phyloP scores from a whole-genome alignment of 1,139 yeast species.

The Saccharomyces hybrid region DNA sequence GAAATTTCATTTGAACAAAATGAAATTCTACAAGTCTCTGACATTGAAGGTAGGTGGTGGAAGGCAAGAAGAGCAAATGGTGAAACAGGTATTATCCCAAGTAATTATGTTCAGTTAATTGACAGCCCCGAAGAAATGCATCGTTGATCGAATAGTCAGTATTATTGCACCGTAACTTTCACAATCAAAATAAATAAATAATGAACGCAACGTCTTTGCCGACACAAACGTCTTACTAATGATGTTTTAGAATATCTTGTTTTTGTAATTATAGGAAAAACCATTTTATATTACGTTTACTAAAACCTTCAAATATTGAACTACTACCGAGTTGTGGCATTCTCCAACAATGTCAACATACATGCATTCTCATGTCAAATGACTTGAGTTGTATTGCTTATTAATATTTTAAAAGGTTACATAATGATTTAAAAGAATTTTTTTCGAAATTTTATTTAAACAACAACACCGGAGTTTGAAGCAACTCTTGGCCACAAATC shows the following conservation, averaged over 20 bases:
- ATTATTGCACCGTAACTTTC: no score
- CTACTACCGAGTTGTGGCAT: no score
- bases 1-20: slow-evolving; percentile 88
- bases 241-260: no score
- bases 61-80: slow-evolving; percentile 87
- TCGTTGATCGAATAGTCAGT: not conserved
- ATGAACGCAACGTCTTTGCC: no score
- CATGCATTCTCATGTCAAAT: not conserved
- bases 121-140: slow-evolving; percentile 20
- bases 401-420: slow-evolving; percentile 4
- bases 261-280: not conserved
- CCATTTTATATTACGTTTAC: not conserved
- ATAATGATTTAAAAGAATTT: slow-evolving; percentile 1
- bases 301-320: no score
- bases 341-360: not conserved
- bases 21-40: slow-evolving; percentile 84
- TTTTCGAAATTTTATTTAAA: slow-evolving; percentile 41
- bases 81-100: slow-evolving; percentile 93
- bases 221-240: no score
- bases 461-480: slow-evolving; percentile 99
- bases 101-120: slow-evolving; percentile 78
- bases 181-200: not conserved
- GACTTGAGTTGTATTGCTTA: slow-evolving; percentile 4
- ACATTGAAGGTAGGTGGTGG: slow-evolving; percentile 98
- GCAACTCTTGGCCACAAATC: slow-evolving; percentile 99